Evolutionary conservation across 1,284 basidiomycete genomes (phyloP), one percentile per base, ranked within the genome.

Genomic region (Ceratobasidium sp.): DNA sequence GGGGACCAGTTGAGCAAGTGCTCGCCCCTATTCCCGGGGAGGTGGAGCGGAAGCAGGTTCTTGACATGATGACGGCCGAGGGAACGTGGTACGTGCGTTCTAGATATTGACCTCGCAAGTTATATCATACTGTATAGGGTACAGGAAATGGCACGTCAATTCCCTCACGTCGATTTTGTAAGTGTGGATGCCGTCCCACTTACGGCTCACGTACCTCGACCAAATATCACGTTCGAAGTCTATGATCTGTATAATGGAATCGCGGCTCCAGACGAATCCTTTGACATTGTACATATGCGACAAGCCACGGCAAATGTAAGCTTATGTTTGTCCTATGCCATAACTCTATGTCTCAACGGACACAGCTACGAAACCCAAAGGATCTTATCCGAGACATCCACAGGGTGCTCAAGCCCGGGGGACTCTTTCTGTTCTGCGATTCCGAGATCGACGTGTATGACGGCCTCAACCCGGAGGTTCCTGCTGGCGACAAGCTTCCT

Each of bases 221-320:
- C 58, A 14, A 60, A 60, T 32, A 58, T 58, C 14, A 10, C n/a
- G 32, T 58, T 58, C 26, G 55, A 58, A 23, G 55, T 58, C n/a
- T 60, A 60, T 26, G 39, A 41, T 45, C 26, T 60, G 14, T 43
- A 26, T 16, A 45, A 41, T 16, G 58, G 58, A 5, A 28, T 60
- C 21, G 36, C 14, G 18, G 39, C 26, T 2, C 39, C 36, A 34
- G 58, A 60, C 41, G 36, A 10, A 14, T 60, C 39, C 23, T 52
- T 52, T 28, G 50, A 52, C 26, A 30, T 52, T 1, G 23, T 52
- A 26, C 50, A 52, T 30, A 52, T 52, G n/a, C 50, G 50, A 12
- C 50, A 28, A 30, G 12, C 18, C 21, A 52, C 50, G 3, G 50
- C 50, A 52, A 21, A 52, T 12, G 50, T 52, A 3, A 52, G 50